phyloP scores from a whole-genome alignment of 2,329 filamentous ascomycete species.

The Canariomyces notabilis region DNA sequence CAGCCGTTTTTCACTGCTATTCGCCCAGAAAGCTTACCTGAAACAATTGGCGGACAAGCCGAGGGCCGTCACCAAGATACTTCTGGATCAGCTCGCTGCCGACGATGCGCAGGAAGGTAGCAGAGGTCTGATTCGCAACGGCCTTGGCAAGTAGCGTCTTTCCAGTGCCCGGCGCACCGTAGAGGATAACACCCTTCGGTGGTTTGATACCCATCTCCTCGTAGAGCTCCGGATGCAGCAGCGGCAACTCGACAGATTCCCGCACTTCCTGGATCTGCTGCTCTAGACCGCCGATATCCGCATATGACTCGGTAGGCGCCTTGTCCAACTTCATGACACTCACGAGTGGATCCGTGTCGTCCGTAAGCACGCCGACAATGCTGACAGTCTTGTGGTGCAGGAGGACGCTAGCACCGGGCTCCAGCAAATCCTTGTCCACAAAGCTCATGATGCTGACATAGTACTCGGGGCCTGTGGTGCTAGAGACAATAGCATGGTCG shows the following conservation, averaged over 20 bases:
- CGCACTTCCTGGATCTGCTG: slow-evolving; percentile 94
- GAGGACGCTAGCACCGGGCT: slow-evolving; percentile 91
- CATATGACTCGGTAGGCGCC: slow-evolving; percentile 95
- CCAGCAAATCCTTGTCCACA: slow-evolving; percentile 95
- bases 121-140: slow-evolving; percentile 97
- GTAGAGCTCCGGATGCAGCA: slow-evolving; percentile 94
- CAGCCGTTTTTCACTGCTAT: slow-evolving; percentile 13
- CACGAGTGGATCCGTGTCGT: slow-evolving; percentile 91
- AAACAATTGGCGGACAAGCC: slow-evolving; percentile 93
- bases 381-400: slow-evolving; percentile 97
- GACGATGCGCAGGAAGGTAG: slow-evolving; percentile 95
- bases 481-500: slow-evolving; percentile 97
- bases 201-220: slow-evolving; percentile 99
- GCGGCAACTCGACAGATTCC: slow-evolving; percentile 90
- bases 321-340: slow-evolving; percentile 99
- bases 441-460: slow-evolving; percentile 99
- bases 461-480: slow-evolving; percentile 95
- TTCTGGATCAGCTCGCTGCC: slow-evolving; percentile 98
- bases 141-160: slow-evolving; percentile 96
- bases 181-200: slow-evolving; percentile 97
- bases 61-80: slow-evolving; percentile 92
- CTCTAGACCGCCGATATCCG: slow-evolving; percentile 95
- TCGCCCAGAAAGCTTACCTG: slow-evolving; percentile 45
- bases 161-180: slow-evolving; percentile 93
- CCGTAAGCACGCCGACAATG: slow-evolving; percentile 93